Evolutionary conservation across 2,329 filamentous ascomycete species (phyloP), one percentile per base, ranked within the genome.

Genomic region (Gliomastix tumulicola): DNA sequence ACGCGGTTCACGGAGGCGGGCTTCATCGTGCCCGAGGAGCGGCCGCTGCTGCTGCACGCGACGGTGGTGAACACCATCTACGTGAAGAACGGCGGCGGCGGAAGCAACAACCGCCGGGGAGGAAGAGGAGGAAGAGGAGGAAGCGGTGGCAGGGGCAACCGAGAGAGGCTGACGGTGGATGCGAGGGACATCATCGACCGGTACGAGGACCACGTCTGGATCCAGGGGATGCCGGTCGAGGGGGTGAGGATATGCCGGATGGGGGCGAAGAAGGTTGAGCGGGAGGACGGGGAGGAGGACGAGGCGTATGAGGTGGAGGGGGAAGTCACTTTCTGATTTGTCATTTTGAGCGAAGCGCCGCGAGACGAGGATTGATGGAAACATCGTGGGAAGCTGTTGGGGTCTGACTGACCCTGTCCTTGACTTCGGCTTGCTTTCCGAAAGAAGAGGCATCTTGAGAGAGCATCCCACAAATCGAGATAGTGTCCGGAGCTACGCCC

Each of bases 41-140:
- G 86, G 37, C 73, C 77, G 7, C 56, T 96, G 43, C 71, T 85
- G 16, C 60, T 96, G 35, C 90, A 96, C 54, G 88, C 86, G 15
- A 96, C 90, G 1, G 64, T 96, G 5, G 62, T 92, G 35, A 95
- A 96, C 56, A 94, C 88, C 1, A 76, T 88, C 12, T 94, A 95
- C 54, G 78, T 79, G 30, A 44, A 50, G 40, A 32, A 52, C 34
- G 37, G 44, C 32, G 41, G 50, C 35, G 39, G 44, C 37, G 43
- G 45, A 34, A 48, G 49, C 11, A 21, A 8, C n/a, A n/a, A 20
- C 17, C 9, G 19, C 32, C 18, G 19, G 22, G 32, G 11, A 25
- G 30, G 32, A 40, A 51, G 16, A 43, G 43, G 32, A 41, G 48
- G 34, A 44, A 42, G 28, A 36, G 45, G 38, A 43, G 49, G 39